Evolutionary conservation across 2,329 filamentous ascomycete genomes (phyloP), one percentile per base, ranked within the genome.

Genomic region (Ascomycota sp.): DNA sequence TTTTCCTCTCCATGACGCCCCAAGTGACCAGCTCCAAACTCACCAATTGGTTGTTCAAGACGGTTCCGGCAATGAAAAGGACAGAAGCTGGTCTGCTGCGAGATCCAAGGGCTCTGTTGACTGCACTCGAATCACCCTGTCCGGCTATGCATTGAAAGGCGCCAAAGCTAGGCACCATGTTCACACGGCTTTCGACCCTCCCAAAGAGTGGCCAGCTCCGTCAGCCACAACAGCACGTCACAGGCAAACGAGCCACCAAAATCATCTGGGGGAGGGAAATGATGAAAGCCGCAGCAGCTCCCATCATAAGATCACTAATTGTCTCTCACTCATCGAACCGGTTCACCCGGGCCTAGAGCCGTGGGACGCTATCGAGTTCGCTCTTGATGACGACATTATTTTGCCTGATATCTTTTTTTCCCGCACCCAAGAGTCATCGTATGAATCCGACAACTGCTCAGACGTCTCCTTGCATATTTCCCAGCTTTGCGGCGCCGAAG

Each of bases 231-330:
- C 21, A n/a, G 63, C 57, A 38, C 56, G 65, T 13, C 48, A 70
- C 7, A 60, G 65, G 44, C 59, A 63, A 29, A 61, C 59, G 38
- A 56, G 65, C 35, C 70, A 71, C n/a, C 63, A 63, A 35, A 58
- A 68, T 26, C 67, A 71, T 38, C 50, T 72, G 24, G 63, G 66
- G 23, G 47, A 53, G 23, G 41, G 45, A 8, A 49, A 52, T 28
- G 51, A 55, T 12, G 45, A 50, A 12, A 33, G 38, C 2, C 50
- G 42, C 25, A 41, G 42, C 5, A 39, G 34, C 9, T 46, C 48
- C 8, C 38, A 36, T 10, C 36, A 39, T 13, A 45, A 38, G n/a
- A 41, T 38, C 27, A 39, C 32, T 26, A 37, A 40, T 19, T 33
- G 39, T 15, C 44, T 41, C 12, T 36, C 45, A 9, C 40, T 43